phyloP scores from a whole-genome alignment of 1,284 basidiomycete species.

The Schizophyllum amplum region DNA sequence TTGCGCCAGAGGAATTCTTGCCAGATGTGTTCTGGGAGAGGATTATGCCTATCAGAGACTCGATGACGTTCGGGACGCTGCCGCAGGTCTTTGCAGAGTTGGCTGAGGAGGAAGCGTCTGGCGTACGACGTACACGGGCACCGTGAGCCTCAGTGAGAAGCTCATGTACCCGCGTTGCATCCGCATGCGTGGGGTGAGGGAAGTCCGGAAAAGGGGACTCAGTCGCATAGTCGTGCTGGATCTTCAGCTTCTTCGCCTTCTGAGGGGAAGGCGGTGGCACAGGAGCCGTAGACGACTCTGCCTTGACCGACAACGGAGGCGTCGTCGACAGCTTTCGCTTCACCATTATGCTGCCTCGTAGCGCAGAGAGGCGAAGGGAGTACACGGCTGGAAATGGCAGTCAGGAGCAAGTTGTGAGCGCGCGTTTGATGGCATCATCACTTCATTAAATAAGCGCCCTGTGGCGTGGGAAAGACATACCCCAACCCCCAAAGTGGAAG shows the following conservation, averaged over 20 bases:
- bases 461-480: not conserved
- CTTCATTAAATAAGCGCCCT: no score
- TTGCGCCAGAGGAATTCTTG: constrained; percentile 58
- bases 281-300: not conserved
- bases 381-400: not conserved
- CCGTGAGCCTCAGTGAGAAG: constrained; percentile 32
- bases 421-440: not conserved
- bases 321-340: not conserved
- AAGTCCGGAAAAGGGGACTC: constrained; percentile 50
- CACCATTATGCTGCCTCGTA: not conserved
- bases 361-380: not conserved
- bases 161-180: constrained; percentile 38
- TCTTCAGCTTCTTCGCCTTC: constrained; percentile 43
- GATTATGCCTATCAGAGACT: constrained; percentile 64
- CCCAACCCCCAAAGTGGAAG: not conserved
- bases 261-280: constrained; percentile 12
- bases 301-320: not conserved
- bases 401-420: not conserved
- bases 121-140: constrained; percentile 16
- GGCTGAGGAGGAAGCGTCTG: constrained; percentile 15
- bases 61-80: constrained; percentile 55
- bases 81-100: constrained; percentile 49
- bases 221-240: constrained; percentile 33
- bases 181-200: constrained; percentile 38
- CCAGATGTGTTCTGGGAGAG: constrained; percentile 70